Evolutionary conservation across 306 rosid genomes (phyloP).

Genomic region (Trichosanthes cucumerina): DNA sequence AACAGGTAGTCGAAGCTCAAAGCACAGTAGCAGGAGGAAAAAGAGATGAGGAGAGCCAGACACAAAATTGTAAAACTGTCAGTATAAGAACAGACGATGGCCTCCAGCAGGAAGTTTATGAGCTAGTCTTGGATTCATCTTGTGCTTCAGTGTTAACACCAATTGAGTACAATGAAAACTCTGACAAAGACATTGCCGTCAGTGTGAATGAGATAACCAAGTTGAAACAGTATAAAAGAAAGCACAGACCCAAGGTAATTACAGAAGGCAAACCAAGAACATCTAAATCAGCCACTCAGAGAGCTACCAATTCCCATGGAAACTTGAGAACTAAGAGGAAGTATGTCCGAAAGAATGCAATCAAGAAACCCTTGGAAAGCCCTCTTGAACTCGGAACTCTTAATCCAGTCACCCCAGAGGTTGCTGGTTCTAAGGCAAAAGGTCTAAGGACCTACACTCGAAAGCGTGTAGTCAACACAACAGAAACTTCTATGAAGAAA

Average conservation of each 20-base stretch:
- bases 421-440: slow-evolving; percentile 21
- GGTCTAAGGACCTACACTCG: background rate
- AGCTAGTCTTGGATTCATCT: slow-evolving; percentile 21
- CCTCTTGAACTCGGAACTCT: slow-evolving; percentile 5
- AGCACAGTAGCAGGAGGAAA: slow-evolving; percentile 11
- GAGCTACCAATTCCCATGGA: slow-evolving; percentile 30
- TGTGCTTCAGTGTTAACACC: slow-evolving; percentile 23
- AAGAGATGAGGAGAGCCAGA: slow-evolving; percentile 17
- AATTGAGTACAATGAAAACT: slow-evolving; percentile 27
- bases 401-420: slow-evolving; percentile 10
- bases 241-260: slow-evolving; percentile 81
- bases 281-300: slow-evolving; percentile 31
- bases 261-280: slow-evolving; percentile 54
- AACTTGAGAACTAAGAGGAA: slow-evolving; percentile 10
- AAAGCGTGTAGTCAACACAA: background rate
- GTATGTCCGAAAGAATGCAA: slow-evolving; percentile 5
- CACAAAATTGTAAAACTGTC: slow-evolving; percentile 14
- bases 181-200: slow-evolving; percentile 14
- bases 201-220: slow-evolving; percentile 36
- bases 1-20: slow-evolving; percentile 17
- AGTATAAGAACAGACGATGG: slow-evolving; percentile 11
- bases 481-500: background rate
- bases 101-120: slow-evolving; percentile 19
- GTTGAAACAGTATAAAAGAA: slow-evolving; percentile 45
- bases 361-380: background rate